Conservation (phyloP, 2,329 filamentous ascomycete species). For the Lachnum nothofagi region DNA sequence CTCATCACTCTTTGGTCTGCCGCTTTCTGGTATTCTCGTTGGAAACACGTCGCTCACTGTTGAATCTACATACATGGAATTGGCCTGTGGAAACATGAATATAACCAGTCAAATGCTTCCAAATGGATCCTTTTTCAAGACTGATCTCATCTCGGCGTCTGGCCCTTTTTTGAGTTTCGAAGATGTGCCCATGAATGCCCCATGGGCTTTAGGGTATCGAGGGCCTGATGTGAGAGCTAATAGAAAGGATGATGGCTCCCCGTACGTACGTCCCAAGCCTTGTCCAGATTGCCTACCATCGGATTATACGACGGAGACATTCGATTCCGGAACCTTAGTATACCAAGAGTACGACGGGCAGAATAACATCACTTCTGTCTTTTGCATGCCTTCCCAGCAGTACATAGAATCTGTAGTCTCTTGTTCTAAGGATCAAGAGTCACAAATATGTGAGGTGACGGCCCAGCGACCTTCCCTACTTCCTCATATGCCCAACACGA, state of each 20-base stretch:
- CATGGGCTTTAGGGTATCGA: conserved; percentile 22
- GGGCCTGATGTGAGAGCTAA: conserved; percentile 16
- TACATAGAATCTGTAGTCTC: conserved; percentile 21
- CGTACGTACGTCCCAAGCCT: conserved; percentile 12
- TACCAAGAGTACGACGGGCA: conserved; percentile 21
- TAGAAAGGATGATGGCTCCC: conserved; percentile 2
- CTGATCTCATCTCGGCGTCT: conserved; percentile 15
- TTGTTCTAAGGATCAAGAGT: conserved; percentile 13
- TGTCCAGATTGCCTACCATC: conserved; percentile 19
- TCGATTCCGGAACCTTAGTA: conserved; percentile 13
- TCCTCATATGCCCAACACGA: conserved; percentile 14
- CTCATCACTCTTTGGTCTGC: conserved; percentile 24
- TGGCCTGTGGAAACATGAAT: conserved; percentile 17
- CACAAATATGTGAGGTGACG: conserved; percentile 18
- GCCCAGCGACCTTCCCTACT: conserved; percentile 23
- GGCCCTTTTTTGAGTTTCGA: conserved; percentile 19
- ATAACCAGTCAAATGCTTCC: background rate
- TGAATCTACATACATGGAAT: conserved; percentile 23
- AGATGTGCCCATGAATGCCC: conserved; percentile 9
- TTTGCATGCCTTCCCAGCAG: conserved; percentile 18
- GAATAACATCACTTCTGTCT: conserved; percentile 13
- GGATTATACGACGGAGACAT: conserved; percentile 1
- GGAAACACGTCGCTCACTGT: conserved; percentile 21
- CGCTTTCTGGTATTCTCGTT: conserved; percentile 10
- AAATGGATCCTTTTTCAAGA: conserved; percentile 1